phyloP scores from a whole-genome alignment of 2,329 filamentous ascomycete genomes.

The Xylaria sp. region DNA sequence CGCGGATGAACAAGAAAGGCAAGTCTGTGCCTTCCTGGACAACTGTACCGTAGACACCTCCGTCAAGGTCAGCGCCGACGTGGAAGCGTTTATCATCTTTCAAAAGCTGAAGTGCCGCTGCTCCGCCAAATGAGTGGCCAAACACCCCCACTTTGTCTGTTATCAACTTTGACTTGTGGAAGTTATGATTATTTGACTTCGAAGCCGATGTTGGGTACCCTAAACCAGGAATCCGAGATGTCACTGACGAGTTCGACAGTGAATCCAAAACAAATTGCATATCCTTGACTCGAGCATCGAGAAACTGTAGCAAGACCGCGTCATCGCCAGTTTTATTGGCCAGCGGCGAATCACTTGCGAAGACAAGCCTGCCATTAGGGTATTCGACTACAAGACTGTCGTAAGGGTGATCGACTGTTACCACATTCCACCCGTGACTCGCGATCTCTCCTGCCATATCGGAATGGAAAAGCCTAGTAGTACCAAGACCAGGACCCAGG shows the following conservation, averaged over 20 bases:
- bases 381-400: constrained; percentile 54
- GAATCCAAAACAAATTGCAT: constrained; percentile 46
- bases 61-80: constrained; percentile 50
- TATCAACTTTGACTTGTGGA: constrained; percentile 41
- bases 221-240: constrained; percentile 45
- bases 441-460: constrained; percentile 52
- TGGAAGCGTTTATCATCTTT: constrained; percentile 41
- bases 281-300: constrained; percentile 45
- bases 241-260: constrained; percentile 27
- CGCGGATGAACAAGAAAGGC: constrained; percentile 28
- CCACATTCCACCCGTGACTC: constrained; percentile 52
- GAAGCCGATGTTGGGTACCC: neutral
- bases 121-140: constrained; percentile 49
- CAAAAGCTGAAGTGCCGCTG: constrained; percentile 41
- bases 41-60: constrained; percentile 37
- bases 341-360: constrained; percentile 25
- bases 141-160: constrained; percentile 42
- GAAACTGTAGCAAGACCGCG: neutral
- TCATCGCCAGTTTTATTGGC: constrained; percentile 4
- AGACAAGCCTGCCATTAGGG: constrained; percentile 47
- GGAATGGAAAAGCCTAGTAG: constrained; percentile 50
- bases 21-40: constrained; percentile 21
- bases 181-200: neutral
- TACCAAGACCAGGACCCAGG: constrained; percentile 53
- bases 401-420: constrained; percentile 56